phyloP scores from a whole-genome alignment of 305 asterid species.

The Solanum hybrid region DNA sequence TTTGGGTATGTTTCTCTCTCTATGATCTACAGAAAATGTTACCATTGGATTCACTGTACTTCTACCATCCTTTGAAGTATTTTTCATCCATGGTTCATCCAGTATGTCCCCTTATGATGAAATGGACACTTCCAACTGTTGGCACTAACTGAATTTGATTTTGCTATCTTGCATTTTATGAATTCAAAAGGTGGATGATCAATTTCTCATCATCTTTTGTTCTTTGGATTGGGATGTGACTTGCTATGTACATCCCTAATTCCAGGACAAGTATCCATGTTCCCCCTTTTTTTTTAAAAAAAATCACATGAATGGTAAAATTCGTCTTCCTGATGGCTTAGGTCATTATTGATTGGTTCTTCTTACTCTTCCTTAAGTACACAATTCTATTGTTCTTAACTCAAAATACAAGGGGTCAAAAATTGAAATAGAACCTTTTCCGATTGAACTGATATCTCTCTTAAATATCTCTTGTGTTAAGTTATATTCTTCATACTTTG shows the following conservation, averaged over 20 bases:
- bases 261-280: not conserved
- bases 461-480: not conserved
- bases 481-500: not conserved
- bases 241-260: not conserved
- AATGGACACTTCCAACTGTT: not conserved
- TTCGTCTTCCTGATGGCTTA: not conserved
- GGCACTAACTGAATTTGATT: not conserved
- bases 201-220: not conserved
- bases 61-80: not conserved
- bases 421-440: not conserved
- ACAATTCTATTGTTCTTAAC: not conserved
- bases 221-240: not conserved
- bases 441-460: not conserved
- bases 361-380: not conserved
- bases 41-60: not conserved
- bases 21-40: not conserved
- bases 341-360: not conserved
- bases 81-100: not conserved
- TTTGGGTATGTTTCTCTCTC: slow-evolving; percentile 49
- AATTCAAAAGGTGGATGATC: not conserved
- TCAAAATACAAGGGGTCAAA: not conserved
- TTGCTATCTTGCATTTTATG: not conserved
- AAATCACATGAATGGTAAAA: not conserved
- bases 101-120: not conserved
- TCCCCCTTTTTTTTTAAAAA: not conserved